Percentiles rank a stretch among this genome's conserved stretches.
Evolutionary conservation across 352 stramenopile species (phyloP).

Genomic region (Pythium oligandrum): DNA sequence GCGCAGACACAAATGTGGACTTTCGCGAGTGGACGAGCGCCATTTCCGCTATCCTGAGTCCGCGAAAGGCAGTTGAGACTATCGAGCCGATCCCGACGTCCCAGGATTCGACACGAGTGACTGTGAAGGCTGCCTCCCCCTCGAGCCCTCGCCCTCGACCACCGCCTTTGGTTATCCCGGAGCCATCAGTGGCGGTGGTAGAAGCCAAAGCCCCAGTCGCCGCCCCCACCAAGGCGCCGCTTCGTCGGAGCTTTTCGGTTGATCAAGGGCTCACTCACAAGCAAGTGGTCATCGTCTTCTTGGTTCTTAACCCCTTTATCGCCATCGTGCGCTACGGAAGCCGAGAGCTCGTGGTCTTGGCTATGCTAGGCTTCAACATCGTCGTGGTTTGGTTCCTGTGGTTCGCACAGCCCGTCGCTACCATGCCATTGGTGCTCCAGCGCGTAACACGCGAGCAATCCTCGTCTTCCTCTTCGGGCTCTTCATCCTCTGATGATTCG

Average conservation of each 20-base stretch:
- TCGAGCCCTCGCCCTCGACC: no score
- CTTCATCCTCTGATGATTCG: no score
- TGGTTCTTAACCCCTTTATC: constrained; percentile 9
- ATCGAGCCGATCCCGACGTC: background rate
- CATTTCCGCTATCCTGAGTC: constrained; percentile 64
- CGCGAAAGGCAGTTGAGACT: constrained; percentile 7
- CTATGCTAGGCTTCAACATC: constrained; percentile 6
- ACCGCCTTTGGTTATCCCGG: background rate
- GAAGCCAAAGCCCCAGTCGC: background rate
- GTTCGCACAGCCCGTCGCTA: background rate
- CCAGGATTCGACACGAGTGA: background rate
- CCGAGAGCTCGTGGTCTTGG: constrained; percentile 3
- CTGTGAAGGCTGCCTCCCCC: background rate
- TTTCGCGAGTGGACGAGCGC: constrained; percentile 74
- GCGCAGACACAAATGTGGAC: constrained; percentile 61
- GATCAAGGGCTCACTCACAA: constrained; percentile 1
- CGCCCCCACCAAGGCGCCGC: background rate
- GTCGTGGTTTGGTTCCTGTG: constrained; percentile 17
- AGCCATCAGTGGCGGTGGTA: background rate
- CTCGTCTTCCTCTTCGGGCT: no score
- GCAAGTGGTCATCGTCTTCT: constrained; percentile 1
- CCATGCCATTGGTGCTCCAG: no score
- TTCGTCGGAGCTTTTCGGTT: background rate
- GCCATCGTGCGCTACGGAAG: constrained; percentile 12
- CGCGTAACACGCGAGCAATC: no score